Conservation (phyloP, 495 filamentous ascomycete species). For the Aspergillus sparsus region DNA sequence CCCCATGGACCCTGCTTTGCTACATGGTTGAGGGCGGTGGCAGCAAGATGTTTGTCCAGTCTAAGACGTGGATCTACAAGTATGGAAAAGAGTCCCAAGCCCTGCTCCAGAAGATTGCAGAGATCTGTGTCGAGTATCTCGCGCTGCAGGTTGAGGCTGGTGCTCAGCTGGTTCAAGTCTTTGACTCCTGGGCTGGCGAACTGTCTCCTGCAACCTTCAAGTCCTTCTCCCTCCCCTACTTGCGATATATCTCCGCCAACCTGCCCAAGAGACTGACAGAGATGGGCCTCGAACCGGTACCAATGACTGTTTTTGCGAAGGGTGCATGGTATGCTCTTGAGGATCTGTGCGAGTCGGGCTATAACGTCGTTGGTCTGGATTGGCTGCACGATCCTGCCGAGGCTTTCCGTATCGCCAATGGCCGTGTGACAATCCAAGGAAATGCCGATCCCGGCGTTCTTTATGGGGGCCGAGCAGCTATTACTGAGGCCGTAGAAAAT, state of each 20-base stretch:
- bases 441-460: constrained; percentile 94
- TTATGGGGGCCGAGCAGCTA: constrained; percentile 79
- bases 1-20: constrained; percentile 93
- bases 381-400: constrained; percentile 91
- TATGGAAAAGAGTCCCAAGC: constrained; percentile 77
- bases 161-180: constrained; percentile 92
- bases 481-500: constrained; percentile 73
- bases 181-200: constrained; percentile 97
- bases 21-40: constrained; percentile 99
- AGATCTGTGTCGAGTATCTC: constrained; percentile 90
- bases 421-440: constrained; percentile 81
- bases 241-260: constrained; percentile 76
- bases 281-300: constrained; percentile 74
- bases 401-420: constrained; percentile 72
- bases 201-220: constrained; percentile 81
- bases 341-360: constrained; percentile 80
- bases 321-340: constrained; percentile 97
- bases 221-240: constrained; percentile 80
- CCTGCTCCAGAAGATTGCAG: constrained; percentile 85
- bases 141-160: constrained; percentile 90
- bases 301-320: constrained; percentile 99
- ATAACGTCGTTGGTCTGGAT: constrained; percentile 90
- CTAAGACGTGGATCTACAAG: constrained; percentile 94
- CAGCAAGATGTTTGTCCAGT: constrained; percentile 85
- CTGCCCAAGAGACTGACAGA: constrained; percentile 71